phyloP scores from a whole-genome alignment of 2,329 filamentous ascomycete species.

The Trichoderma asperellum region DNA sequence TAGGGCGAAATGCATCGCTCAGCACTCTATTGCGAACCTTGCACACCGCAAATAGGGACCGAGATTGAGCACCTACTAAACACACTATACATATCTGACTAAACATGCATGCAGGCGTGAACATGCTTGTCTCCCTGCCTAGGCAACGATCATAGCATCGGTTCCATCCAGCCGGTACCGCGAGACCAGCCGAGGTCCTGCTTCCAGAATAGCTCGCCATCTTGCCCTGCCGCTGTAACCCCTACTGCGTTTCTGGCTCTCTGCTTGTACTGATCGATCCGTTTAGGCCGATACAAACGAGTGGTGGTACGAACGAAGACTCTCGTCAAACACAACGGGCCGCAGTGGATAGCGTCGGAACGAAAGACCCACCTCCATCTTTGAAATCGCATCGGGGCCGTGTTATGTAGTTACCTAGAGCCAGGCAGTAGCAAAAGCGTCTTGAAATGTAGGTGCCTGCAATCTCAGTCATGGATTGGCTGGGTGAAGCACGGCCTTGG shows the following conservation, averaged over 20 bases:
- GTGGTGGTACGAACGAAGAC: not conserved
- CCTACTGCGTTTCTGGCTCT: not conserved
- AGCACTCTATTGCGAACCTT: not conserved
- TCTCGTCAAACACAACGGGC: not conserved
- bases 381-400: not conserved
- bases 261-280: not conserved
- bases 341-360: constrained; percentile 2
- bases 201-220: not conserved
- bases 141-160: constrained; percentile 10
- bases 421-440: constrained; percentile 14
- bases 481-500: not conserved
- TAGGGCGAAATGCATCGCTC: not conserved
- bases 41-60: not conserved
- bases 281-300: not conserved
- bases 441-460: constrained; percentile 15
- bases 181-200: not conserved
- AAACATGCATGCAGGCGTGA: constrained; percentile 13
- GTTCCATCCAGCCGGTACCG: constrained; percentile 13
- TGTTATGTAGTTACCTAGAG: constrained; percentile 21
- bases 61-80: not conserved
- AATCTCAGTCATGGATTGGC: not conserved
- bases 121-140: not conserved
- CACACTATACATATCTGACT: not conserved
- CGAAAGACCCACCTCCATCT: not conserved
- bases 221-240: not conserved